Evolutionary conservation across 108 stramenopile species (phyloP).

Genomic region (Cyclotella baltica): DNA sequence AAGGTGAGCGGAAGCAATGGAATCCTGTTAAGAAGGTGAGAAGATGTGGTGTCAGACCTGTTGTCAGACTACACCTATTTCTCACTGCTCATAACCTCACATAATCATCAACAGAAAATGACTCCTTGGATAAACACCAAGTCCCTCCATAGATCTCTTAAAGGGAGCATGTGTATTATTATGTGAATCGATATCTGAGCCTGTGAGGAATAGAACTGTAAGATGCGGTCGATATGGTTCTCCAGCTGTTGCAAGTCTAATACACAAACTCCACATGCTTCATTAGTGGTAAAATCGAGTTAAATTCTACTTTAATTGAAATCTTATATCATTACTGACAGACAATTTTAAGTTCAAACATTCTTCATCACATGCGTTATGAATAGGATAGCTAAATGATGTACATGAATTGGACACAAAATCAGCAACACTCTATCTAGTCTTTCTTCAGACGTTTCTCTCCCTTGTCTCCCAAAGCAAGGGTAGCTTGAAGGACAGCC

Average conservation of each 20-base stretch:
- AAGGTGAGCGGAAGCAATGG: constrained; percentile 52
- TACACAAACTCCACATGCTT: no score
- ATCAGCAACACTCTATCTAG: constrained; percentile 10
- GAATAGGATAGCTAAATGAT: background rate
- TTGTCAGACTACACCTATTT: background rate
- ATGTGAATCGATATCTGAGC: constrained; percentile 3
- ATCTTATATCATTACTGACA: no score
- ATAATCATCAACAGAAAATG: constrained; percentile 14
- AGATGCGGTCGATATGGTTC: no score
- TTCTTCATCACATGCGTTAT: constrained; percentile 8
- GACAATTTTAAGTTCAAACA: constrained; percentile 2
- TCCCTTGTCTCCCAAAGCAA: constrained; percentile 58
- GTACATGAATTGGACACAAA: background rate
- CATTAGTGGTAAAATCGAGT: no score
- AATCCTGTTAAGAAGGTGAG: constrained; percentile 46
- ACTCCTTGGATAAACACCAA: constrained; percentile 46
- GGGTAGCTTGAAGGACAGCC: constrained; percentile 73
- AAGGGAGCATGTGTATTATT: constrained; percentile 26
- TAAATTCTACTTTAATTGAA: no score
- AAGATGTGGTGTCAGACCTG: background rate
- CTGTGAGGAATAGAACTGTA: no score
- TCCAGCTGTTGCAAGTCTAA: no score
- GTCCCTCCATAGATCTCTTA: constrained; percentile 21
- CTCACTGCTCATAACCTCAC: background rate
- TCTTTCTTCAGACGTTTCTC: constrained; percentile 49